Evolutionary conservation across 441 rosid genomes (phyloP).

Genomic region (Pelargonium fulgidum): DNA sequence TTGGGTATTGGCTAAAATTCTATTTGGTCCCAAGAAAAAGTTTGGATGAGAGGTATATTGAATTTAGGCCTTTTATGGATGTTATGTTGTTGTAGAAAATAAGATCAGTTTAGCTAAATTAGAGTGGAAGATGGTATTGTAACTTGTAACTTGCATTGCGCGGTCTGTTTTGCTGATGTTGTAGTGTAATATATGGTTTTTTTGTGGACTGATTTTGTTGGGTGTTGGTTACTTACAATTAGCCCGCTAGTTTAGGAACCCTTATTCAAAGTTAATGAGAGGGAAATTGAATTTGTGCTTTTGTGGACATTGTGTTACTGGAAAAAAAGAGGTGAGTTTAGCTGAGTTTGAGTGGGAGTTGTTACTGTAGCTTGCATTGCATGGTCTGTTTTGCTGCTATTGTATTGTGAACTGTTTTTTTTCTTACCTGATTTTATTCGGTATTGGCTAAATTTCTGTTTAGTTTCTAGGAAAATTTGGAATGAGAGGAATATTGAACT

Average conservation of each 20-base stretch:
- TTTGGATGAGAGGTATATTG: no score
- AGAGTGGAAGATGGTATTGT: no score
- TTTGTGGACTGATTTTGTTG: not conserved
- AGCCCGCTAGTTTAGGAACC: not conserved
- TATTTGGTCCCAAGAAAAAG: no score
- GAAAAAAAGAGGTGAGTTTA: not conserved
- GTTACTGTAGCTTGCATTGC: not conserved
- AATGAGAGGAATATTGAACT: not conserved
- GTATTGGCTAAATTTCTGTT: not conserved
- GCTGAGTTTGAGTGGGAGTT: not conserved
- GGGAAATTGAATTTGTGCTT: slow-evolving; percentile 1
- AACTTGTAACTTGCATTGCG: no score
- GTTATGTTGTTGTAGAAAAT: not conserved
- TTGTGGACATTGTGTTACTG: not conserved
- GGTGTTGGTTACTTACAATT: not conserved
- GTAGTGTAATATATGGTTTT: not conserved
- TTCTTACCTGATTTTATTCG: no score
- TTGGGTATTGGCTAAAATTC: no score
- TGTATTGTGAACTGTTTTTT: not conserved
- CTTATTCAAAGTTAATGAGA: no score
- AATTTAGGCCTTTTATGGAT: not conserved
- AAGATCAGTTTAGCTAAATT: not conserved
- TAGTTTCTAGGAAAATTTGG: not conserved
- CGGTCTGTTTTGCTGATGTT: not conserved
- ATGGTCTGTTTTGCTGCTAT: slow-evolving; percentile 5